Base-by-base conservation (phyloP, 2,329 filamentous ascomycete species). In the Neonectria punicea region DNA sequence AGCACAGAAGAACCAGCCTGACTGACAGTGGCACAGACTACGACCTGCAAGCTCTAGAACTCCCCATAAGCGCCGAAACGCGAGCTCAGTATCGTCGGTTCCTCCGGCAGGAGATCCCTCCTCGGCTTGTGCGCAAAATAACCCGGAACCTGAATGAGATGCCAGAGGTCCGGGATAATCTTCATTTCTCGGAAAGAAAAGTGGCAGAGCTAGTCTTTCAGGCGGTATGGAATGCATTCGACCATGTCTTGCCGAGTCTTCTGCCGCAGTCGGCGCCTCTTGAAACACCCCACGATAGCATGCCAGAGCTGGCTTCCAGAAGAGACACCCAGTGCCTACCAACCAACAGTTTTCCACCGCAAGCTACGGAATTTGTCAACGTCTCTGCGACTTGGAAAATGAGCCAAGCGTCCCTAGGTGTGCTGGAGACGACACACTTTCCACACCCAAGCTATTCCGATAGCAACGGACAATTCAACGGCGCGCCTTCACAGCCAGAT, bases 171-270 rank as follows among this genome's bases (percentile, higher is more conserved):
- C 50, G 28, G 1, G 32, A 30, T 2, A 61, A 43, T 7, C n/a
- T 47, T 8, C 63, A 46, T 6, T 8, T 66, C n/a, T 25, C 43
- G 18, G 63, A 67, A 18, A 55, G 53, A 5, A 50, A 28, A 9
- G 22, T 69, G 0, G 67, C 36, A 5, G 63, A 61, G 6, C 46
- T 53, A 16, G 56, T 69, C 10, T 36, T 41, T 1, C 39, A 28
- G 6, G 64, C 66, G 3, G 63, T 69, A 1, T 69, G 67, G 67
- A 55, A 69, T 13, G 66, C 59, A 6, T 60, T 69, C 22, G 67
- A 69, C 4, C 11, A 36, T 11, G 36, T 51, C 4, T 22, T 66
- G 5, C 60, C 59, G 1, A 61, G n/a, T 34, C 16, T 57, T 1
- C 2, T 56, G n/a, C 53, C 46, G 5, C 53, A 39, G 43, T 50